Percentiles rank a stretch among this genome's conserved stretches.
phyloP scores from a whole-genome alignment of 2,329 filamentous ascomycete species.

The Paracorniculantispora psalliotae region DNA sequence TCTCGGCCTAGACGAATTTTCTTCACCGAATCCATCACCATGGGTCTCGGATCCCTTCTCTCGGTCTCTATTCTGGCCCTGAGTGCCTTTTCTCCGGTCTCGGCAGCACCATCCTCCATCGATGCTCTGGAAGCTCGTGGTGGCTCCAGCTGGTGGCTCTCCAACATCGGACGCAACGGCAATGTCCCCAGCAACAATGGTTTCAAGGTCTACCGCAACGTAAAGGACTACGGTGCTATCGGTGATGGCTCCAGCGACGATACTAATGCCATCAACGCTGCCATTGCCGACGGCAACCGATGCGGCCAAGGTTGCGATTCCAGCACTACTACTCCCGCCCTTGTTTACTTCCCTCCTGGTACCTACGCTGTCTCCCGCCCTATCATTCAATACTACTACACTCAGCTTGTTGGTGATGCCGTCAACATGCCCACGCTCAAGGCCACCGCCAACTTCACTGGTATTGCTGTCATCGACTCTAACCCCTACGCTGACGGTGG shows the following conservation, averaged over 20 bases:
- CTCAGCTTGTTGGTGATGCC: slow-evolving; percentile 83
- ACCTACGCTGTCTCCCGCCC: slow-evolving; percentile 78
- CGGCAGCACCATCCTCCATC: slow-evolving; percentile 11
- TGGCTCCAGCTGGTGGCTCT: slow-evolving; percentile 63
- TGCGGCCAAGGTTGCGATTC: slow-evolving; percentile 82
- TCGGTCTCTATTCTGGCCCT: slow-evolving; percentile 14
- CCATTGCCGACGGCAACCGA: slow-evolving; percentile 70
- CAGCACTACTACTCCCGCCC: slow-evolving; percentile 72
- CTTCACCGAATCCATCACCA: neutral
- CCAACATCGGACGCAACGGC: slow-evolving; percentile 64
- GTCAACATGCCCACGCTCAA: slow-evolving; percentile 68
- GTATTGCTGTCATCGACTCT: slow-evolving; percentile 84
- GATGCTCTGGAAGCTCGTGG: slow-evolving; percentile 19
- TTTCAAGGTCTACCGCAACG: slow-evolving; percentile 74
- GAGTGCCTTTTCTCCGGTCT: slow-evolving; percentile 10
- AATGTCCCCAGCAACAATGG: slow-evolving; percentile 46
- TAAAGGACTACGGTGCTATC: slow-evolving; percentile 68
- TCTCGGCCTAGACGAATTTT: neutral
- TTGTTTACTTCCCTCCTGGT: slow-evolving; percentile 89
- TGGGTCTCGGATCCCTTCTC: slow-evolving; percentile 13
- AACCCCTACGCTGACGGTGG: slow-evolving; percentile 73
- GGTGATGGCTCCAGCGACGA: slow-evolving; percentile 72
- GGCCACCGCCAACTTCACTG: slow-evolving; percentile 64
- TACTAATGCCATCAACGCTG: slow-evolving; percentile 80
- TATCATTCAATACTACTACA: slow-evolving; percentile 85